Evolutionary conservation across 306 rosid genomes (phyloP), one percentile per base, ranked within the genome.

Genomic region (Vicia villosa): DNA sequence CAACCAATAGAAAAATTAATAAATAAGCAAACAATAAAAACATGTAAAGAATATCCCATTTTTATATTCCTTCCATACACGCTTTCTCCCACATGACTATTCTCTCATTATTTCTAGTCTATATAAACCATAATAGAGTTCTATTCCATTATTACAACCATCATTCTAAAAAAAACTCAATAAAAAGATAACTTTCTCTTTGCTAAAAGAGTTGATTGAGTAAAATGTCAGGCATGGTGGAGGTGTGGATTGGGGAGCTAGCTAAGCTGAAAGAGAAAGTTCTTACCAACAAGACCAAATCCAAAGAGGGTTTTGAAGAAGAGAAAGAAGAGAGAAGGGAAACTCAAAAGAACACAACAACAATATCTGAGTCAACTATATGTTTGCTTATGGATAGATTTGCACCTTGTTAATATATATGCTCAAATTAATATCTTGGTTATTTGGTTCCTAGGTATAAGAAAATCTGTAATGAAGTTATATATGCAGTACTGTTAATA

Each of bases 331-430:
- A 7, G 19, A 36, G 24, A 16, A 69, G 52, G 16, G 70, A 62
- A 63, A 38, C 71, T 38, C 69, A 26, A 20, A 82, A 66, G 70
- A 77, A 73, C 43, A 17, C 1, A 51, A 1, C 68, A 17, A 63
- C 76, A 11, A 63, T 92, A 66, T 92, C 95, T 3, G 98, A 92
- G 49, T 70, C 79, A 10, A 86, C 88, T 1, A 51, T 89, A 6
- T 88, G 75, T 82, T 54, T 92, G 91, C 91, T 89, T 57, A 85
- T 89, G 89, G 96, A 92, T 75, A 91, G 96, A 6, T 92, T 92
- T 74, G 91, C 79, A 1, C 96, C 96, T 16, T 83, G 82, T 36
- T 92, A 80, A 28, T 4, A 83, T 42, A 5, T 37, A 3, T 8
- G 4, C 10, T 56, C 28, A 24, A 26, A 26, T 26, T 26, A 16